Percentiles rank a stretch among this genome's conserved stretches.
These are phyloP conservation scores for carrot (Daucus carota) DNA, from an alignment of 129 eudicot genomes.

Conservation along the genomic window DNA sequence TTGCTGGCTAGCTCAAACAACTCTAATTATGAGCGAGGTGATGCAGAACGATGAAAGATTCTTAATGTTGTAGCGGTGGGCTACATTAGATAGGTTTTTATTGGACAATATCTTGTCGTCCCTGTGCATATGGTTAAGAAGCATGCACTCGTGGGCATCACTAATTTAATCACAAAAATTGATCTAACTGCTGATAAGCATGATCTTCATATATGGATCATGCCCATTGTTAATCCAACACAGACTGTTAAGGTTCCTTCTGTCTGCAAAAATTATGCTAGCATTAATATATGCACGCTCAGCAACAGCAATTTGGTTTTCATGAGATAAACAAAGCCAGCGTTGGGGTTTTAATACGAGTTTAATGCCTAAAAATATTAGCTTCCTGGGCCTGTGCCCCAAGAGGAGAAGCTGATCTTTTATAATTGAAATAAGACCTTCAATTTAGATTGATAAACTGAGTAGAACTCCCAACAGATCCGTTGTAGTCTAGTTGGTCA, in stretches of 20 bases:
- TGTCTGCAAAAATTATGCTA: not conserved
- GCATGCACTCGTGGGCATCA: not conserved
- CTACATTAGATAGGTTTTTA: not conserved
- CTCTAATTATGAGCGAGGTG: not conserved
- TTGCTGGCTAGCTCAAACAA: not conserved
- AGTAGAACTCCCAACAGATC: not conserved
- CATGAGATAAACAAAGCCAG: not conserved
- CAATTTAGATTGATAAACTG: too few species aligned
- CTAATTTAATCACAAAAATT: not conserved
- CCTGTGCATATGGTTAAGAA: not conserved
- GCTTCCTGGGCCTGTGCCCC: too few species aligned
- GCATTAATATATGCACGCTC: not conserved
- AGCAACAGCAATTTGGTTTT: not conserved
- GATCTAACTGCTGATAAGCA: not conserved
- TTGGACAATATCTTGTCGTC: not conserved
- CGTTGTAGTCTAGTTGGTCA: slow-evolving; percentile 99
- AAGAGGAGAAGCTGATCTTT: too few species aligned
- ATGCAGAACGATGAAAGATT: not conserved
- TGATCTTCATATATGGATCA: not conserved
- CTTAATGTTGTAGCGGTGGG: not conserved
- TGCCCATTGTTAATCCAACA: not conserved
- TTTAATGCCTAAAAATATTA: too few species aligned
- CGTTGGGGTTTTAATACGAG: too few species aligned
- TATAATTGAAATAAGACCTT: too few species aligned
- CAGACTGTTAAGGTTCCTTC: not conserved